phyloP scores from a whole-genome alignment of 2,329 filamentous ascomycete genomes.

The Hyphodiscus sp. region DNA sequence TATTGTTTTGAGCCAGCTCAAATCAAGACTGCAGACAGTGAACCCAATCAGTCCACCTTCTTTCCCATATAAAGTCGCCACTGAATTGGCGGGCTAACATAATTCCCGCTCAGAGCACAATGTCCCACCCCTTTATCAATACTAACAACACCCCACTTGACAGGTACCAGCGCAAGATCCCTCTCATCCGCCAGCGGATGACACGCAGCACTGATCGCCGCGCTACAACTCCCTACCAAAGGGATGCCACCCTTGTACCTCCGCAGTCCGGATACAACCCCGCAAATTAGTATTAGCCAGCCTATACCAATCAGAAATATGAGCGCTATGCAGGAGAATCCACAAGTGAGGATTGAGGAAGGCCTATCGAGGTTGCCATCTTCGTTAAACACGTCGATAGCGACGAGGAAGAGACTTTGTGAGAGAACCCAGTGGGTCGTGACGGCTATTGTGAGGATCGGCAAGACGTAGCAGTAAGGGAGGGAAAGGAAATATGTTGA shows the following conservation, averaged over 20 bases:
- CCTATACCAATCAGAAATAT: conserved; percentile 14
- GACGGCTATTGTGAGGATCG: conserved; percentile 19
- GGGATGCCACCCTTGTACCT: conserved; percentile 12
- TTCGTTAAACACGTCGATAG: conserved; percentile 22
- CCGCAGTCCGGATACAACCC: conserved; percentile 8
- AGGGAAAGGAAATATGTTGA: conserved; percentile 32
- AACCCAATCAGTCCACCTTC: too few species aligned
- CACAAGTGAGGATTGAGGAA: conserved; percentile 5
- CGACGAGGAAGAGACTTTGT: conserved; percentile 32
- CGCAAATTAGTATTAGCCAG: conserved; percentile 6
- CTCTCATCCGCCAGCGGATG: conserved; percentile 11
- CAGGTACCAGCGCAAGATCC: conserved; percentile 8
- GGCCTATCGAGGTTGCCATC: conserved; percentile 7
- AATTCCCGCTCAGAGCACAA: conserved; percentile 15
- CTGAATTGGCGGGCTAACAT: conserved; percentile 7
- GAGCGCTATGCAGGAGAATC: conserved; percentile 21
- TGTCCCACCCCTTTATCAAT: conserved; percentile 11
- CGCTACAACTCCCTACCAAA: conserved; percentile 17
- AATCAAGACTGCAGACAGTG: too few species aligned
- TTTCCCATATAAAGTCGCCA: conserved; percentile 9
- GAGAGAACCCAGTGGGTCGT: conserved; percentile 37
- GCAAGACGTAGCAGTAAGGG: conserved; percentile 30
- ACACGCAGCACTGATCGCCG: conserved; percentile 17
- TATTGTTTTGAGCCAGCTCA: too few species aligned
- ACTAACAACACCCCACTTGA: conserved; percentile 15